A percentile compares a stretch with the other conserved stretches of the same genome.
phyloP scores from a whole-genome alignment of 2,329 filamentous ascomycete genomes.

The Apiospora aurea region DNA sequence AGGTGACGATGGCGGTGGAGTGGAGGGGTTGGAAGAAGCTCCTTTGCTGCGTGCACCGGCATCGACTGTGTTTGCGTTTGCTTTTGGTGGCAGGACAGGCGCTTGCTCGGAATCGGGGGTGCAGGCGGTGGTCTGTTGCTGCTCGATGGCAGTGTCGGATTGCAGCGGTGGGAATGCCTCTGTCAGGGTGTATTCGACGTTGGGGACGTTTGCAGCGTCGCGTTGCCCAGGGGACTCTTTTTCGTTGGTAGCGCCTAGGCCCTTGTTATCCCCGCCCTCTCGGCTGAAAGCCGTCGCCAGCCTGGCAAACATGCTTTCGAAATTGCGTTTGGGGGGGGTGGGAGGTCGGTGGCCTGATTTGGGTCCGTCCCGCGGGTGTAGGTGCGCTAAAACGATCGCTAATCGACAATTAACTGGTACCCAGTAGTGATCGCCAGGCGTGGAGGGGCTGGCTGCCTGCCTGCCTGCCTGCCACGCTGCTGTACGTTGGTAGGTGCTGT shows the following conservation, averaged over 20 bases:
- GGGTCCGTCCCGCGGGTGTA: conserved; percentile 11
- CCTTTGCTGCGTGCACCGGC: conserved; percentile 1
- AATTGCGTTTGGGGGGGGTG: neutral
- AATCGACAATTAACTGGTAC: conserved; percentile 8
- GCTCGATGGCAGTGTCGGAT: neutral
- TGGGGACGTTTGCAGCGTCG: conserved; percentile 12
- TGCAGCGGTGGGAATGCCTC: conserved; percentile 29
- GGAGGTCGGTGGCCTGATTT: conserved; percentile 8
- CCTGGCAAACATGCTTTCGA: conserved; percentile 8
- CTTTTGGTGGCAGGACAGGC: neutral
- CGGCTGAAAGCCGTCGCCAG: conserved; percentile 12
- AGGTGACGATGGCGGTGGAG: conserved; percentile 17
- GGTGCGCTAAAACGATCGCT: conserved; percentile 16
- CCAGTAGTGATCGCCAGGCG: conserved; percentile 3
- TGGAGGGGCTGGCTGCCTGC: neutral
- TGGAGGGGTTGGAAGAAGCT: conserved; percentile 30
- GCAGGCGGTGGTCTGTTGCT: neutral
- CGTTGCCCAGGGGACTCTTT: conserved; percentile 20
- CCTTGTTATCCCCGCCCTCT: conserved; percentile 16
- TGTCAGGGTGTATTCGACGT: conserved; percentile 34
- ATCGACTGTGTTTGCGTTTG: neutral
- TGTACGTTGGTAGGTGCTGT: neutral
- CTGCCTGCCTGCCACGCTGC: neutral
- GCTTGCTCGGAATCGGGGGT: neutral
- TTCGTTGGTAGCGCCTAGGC: neutral